Evolutionary conservation across 2,329 filamentous ascomycete genomes (phyloP), one percentile per base, ranked within the genome.

Genomic region (Cladophialophora immunda): DNA sequence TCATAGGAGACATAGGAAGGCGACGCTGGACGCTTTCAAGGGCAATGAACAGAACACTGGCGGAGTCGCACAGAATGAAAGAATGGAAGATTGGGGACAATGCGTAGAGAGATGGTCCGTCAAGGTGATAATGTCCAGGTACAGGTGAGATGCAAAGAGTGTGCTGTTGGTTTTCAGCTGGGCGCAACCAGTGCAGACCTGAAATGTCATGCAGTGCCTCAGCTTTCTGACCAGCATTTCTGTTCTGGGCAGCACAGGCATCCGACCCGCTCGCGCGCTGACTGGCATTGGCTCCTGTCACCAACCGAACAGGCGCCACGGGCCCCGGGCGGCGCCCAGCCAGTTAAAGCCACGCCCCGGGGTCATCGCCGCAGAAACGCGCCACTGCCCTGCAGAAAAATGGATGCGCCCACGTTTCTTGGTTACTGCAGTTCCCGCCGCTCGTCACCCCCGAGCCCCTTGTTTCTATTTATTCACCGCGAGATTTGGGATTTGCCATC

Each of bases 341-440:
- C 53, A 55, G 53, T 55, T 54, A 61, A 47, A 62, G 52, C 60
- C 34, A 15, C 29, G 34, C 50, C 34, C 19, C n/a, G 47, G n/a
- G 13, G 41, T 41, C 63, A 65, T 65, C 58, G 63, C 58, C 63
- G 52, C 63, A 62, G 60, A 60, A 65, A 56, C 63, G 38, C 36
- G 50, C 41, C 25, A 29, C 41, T 15, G 22, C 27, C 22, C n/a
- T 55, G 32, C 52, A 45, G n/a, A 17, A 56, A n/a, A 27, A 59
- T 50, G 45, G 27, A 45, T 29, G 29, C 30, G 38, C 57, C 36
- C 45, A 50, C 45, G 45, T 50, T 50, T 50, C 45, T 50, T 50
- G 45, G 45, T 50, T 50, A 25, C 45, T 50, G 38, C 22, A 25
- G 45, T 50, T 50, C 27, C 22, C 45, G 58, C 58, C 47, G 25